Conservation (phyloP, 2,329 filamentous ascomycete genomes). For the Colletotrichum sp. region DNA sequence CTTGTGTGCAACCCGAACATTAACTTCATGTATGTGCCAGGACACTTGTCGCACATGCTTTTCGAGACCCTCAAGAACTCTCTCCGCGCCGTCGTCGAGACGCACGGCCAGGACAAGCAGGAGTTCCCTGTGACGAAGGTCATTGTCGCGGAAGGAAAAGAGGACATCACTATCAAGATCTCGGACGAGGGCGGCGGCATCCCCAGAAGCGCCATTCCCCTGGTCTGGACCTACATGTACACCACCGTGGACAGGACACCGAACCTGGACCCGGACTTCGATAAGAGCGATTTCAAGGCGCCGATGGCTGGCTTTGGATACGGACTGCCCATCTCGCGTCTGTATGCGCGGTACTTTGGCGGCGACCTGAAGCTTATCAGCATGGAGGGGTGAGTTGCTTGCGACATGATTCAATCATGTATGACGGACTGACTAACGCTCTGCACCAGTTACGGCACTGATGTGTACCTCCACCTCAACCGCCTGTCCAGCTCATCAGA, state of each 20-base stretch:
- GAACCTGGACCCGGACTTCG: conserved; percentile 94
- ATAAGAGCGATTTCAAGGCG: conserved; percentile 99
- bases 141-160: conserved; percentile 95
- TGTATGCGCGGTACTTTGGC: conserved; percentile 97
- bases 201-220: conserved; percentile 86
- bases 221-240: conserved; percentile 99
- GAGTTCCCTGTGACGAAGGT: conserved; percentile 97
- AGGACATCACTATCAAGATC: conserved; percentile 99
- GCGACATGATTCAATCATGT: neutral
- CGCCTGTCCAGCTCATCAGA: conserved; percentile 94
- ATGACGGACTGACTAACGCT: conserved; percentile 10
- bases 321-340: conserved; percentile 87
- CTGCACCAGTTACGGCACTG: conserved; percentile 82
- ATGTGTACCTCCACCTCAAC: conserved; percentile 98
- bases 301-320: conserved; percentile 99
- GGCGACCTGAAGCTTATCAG: conserved; percentile 97
- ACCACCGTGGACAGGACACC: conserved; percentile 97
- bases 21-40: conserved; percentile 99
- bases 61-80: conserved; percentile 99
- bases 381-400: conserved; percentile 87
- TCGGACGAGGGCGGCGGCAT: conserved; percentile 97
- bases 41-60: conserved; percentile 98
- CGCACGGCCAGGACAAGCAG: conserved; percentile 92
- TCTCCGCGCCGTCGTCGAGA: conserved; percentile 93
- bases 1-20: conserved; percentile 93